phyloP scores from a whole-genome alignment of 1,139 yeast species.

The Kodamaea derodonti region DNA sequence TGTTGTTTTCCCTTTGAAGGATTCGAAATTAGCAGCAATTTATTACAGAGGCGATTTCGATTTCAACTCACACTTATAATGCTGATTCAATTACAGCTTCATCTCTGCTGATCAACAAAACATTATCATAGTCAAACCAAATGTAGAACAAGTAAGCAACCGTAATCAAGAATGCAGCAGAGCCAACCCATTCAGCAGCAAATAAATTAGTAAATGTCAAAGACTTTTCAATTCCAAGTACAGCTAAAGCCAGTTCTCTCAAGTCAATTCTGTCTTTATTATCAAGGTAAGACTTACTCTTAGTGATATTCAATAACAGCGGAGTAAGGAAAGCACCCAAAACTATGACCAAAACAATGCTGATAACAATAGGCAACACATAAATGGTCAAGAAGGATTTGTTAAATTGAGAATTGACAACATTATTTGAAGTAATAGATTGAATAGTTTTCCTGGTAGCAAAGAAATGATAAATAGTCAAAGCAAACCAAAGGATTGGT shows the following conservation, averaged over 20 bases:
- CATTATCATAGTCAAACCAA: conserved; percentile 1
- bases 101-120: no score
- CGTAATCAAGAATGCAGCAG: not conserved
- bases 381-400: not conserved
- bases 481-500: not conserved
- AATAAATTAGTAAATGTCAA: not conserved
- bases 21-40: no score
- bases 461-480: not conserved
- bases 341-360: not conserved
- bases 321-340: not conserved
- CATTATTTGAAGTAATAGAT: not conserved
- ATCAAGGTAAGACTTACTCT: not conserved
- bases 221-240: not conserved
- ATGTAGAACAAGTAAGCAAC: not conserved
- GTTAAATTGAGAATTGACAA: not conserved
- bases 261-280: not conserved
- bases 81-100: no score
- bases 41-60: no score
- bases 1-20: no score
- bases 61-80: no score
- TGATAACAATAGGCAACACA: not conserved
- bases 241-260: not conserved
- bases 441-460: not conserved
- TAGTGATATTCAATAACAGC: not conserved
- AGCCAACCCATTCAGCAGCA: not conserved